Base-by-base conservation (phyloP, 768 basidiomycete genomes). In the Xerocomellus dryophilus region DNA sequence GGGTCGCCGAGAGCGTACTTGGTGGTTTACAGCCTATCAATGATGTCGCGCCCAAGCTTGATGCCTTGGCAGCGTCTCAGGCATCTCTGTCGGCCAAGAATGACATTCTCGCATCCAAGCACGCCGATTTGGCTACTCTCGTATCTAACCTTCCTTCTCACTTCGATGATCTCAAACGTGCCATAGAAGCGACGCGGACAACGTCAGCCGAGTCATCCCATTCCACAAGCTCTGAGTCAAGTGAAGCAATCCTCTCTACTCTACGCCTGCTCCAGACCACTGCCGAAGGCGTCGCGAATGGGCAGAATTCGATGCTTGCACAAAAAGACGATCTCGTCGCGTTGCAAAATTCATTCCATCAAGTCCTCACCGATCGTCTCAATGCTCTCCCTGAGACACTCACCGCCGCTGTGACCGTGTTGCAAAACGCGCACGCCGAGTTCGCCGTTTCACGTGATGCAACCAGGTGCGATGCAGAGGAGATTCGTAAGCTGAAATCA, bases 351-450 rank as follows among this genome's bases (percentile, higher is more conserved):
- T 65, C 75, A 1, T 67, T 85, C 38, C 81, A 83, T 57, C 77
- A 81, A 58, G 76, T 77, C 39, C 67, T 86, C 15, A 54, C 77
- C 43, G 76, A 81, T 43, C 83, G 81, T 55, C 65, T 93, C 47
- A 70, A 75, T 36, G 66, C 73, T 3, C 72, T 93, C 34, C 89
- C 90, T 1, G 81, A 84, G 23, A 69, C 76, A 1, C 75, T 92
- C 51, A 70, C 78, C 15, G 65, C 78, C 17, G 76, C 82, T 0
- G 79, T 78, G 18, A 75, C 76, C 47, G 76, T 77, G 36, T 65
- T 92, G 14, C 83, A 88, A 60, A 77, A 74, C 35, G 78, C 81
- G 12, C 79, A 88, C 50, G 77, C 81, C 10, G 88, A 89, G 52
- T 76, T 90, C 32, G 73, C 78, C 8, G 66, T 80, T 10, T 79